A percentile compares a stretch with the other conserved stretches of the same genome.
phyloP scores from a whole-genome alignment of 768 basidiomycete species.

The Botryobasidium botryosum region DNA sequence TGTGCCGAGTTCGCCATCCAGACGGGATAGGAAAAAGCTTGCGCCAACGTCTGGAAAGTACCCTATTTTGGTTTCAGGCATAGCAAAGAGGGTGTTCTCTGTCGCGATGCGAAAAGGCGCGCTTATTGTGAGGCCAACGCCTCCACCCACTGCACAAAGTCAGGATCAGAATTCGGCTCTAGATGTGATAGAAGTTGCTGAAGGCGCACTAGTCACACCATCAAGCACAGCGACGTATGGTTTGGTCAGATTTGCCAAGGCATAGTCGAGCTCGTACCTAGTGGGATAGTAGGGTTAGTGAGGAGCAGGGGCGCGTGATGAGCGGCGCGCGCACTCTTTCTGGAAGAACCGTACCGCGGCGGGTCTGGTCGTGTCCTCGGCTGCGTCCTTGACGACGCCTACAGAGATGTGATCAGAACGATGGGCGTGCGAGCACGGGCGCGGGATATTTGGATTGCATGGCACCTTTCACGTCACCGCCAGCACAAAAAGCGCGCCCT shows the following conservation, averaged over 20 bases:
- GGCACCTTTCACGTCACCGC: slow-evolving; percentile 84
- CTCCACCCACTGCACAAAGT: slow-evolving; percentile 67
- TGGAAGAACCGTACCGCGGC: slow-evolving; percentile 79
- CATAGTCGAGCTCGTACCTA: slow-evolving; percentile 69
- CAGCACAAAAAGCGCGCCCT: slow-evolving; percentile 78
- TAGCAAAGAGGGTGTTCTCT: slow-evolving; percentile 77
- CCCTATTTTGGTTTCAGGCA: slow-evolving; percentile 93
- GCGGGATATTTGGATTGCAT: too few species aligned
- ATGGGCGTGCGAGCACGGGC: slow-evolving; percentile 14
- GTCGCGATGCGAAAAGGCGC: slow-evolving; percentile 89
- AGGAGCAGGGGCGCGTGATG: slow-evolving; percentile 5
- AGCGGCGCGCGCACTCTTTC: slow-evolving; percentile 31
- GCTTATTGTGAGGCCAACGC: slow-evolving; percentile 69
- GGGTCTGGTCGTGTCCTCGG: slow-evolving; percentile 30
- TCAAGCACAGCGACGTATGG: slow-evolving; percentile 88
- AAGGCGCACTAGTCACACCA: slow-evolving; percentile 68
- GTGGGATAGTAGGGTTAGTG: slow-evolving; percentile 6
- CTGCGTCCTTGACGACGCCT: slow-evolving; percentile 10
- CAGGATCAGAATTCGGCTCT: background rate
- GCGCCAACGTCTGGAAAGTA: slow-evolving; percentile 89
- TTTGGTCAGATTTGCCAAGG: slow-evolving; percentile 51
- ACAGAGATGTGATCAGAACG: background rate
- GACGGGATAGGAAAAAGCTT: slow-evolving; percentile 69
- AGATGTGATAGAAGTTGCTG: slow-evolving; percentile 7
- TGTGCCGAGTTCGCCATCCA: slow-evolving; percentile 88